Conservation (phyloP, 1,139 yeast species). For the Suhomyces guaymorum region DNA sequence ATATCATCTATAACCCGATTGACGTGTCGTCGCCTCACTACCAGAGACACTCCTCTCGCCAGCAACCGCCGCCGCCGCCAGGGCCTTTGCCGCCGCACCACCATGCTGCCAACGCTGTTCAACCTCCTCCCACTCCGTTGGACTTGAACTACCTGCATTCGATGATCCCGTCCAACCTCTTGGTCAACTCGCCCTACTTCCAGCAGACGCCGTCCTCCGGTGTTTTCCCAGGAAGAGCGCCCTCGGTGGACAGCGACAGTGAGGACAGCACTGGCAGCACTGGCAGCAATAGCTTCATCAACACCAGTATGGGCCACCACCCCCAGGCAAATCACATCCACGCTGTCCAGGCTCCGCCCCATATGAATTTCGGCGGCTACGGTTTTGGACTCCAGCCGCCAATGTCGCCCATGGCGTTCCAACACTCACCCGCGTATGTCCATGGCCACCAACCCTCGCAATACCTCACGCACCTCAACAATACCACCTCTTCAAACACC, state of each 20-base stretch:
- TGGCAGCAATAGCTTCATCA: not conserved
- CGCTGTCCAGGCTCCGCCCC: too few relatives aligned
- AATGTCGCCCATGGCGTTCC: constrained; percentile 9
- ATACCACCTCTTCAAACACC: constrained; percentile 24
- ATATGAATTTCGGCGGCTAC: too few relatives aligned
- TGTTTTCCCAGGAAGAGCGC: constrained; percentile 3
- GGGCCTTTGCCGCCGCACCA: constrained; percentile 1
- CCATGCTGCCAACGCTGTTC: constrained; percentile 2
- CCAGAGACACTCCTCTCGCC: constrained; percentile 5
- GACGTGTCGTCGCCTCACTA: constrained; percentile 9
- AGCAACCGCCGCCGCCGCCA: constrained; percentile 5
- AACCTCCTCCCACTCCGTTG: constrained; percentile 12
- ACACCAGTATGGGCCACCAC: not conserved
- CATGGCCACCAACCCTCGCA: constrained; percentile 15
- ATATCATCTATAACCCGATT: constrained; percentile 10
- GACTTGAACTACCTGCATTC: constrained; percentile 14
- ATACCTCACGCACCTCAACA: constrained; percentile 22
- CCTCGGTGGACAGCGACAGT: constrained; percentile 2
- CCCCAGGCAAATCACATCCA: too few relatives aligned
- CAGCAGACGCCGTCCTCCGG: constrained; percentile 16
- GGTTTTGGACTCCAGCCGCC: constrained; percentile 11
- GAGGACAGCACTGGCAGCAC: constrained; percentile 8
- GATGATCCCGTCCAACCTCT: constrained; percentile 67
- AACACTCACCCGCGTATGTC: too few relatives aligned
- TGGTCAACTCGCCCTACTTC: constrained; percentile 64